Evolutionary conservation across 2,329 filamentous ascomycete genomes (phyloP).

Genomic region (Penicillium palitans): DNA sequence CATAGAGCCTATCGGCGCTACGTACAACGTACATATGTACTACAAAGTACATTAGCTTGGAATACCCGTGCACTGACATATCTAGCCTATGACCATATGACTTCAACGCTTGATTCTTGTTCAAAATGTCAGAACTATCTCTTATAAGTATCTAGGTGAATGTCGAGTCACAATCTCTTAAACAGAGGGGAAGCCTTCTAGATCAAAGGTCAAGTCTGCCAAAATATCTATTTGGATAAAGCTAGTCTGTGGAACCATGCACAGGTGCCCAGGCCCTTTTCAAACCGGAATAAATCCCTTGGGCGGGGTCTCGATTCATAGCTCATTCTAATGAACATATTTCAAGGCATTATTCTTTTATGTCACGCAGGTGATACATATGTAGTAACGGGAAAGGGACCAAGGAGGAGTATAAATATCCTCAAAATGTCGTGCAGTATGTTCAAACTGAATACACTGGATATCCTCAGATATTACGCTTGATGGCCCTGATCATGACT

Average conservation of each 20-base stretch:
- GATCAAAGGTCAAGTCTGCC: neutral
- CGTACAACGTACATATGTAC: neutral
- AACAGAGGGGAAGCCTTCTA: too few species aligned
- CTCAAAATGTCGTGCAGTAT: neutral
- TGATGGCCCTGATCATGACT: neutral
- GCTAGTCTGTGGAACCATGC: neutral
- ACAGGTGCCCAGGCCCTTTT: neutral
- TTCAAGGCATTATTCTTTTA: neutral
- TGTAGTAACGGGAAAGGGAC: neutral
- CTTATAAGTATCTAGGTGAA: neutral
- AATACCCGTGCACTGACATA: neutral
- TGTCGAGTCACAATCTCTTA: neutral
- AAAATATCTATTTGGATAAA: neutral
- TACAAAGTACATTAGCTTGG: neutral
- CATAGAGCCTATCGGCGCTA: neutral
- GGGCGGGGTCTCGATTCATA: neutral
- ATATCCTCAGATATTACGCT: neutral
- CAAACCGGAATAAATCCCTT: neutral
- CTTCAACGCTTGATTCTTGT: neutral
- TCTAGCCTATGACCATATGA: too few species aligned
- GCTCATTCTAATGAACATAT: neutral
- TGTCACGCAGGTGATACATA: neutral
- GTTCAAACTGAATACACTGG: neutral
- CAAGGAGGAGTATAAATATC: constrained; percentile 3
- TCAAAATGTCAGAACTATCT: neutral